Conservation (phyloP, 176 grass and related monocot genomes). For the Dactylis glomerata region DNA sequence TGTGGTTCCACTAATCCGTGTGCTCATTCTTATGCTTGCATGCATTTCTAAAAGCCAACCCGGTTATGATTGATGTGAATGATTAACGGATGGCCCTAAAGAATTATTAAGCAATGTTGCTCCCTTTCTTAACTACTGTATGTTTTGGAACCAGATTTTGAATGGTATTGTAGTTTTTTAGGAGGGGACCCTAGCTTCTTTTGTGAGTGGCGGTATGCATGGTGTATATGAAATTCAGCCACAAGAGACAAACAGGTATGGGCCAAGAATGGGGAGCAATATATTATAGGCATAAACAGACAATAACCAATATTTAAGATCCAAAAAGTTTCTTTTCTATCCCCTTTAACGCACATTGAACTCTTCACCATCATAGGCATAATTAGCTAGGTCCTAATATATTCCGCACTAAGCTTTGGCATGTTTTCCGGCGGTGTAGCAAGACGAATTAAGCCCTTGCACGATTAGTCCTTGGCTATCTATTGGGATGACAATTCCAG, state of each 20-base stretch:
- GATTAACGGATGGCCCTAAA: conserved; percentile 12
- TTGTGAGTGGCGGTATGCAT: conserved; percentile 12
- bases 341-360: neutral
- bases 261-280: conserved; percentile 28
- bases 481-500: neutral
- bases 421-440: neutral
- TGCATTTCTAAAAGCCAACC: conserved; percentile 20
- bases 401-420: neutral
- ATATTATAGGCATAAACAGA: conserved; percentile 3
- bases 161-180: neutral
- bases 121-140: neutral
- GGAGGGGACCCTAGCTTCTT: neutral
- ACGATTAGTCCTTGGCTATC: neutral
- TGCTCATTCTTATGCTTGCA: too few species aligned
- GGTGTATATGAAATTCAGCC: neutral
- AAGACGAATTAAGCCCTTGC: neutral
- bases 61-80: neutral
- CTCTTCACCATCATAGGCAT: conserved; percentile 43
- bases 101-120: neutral
- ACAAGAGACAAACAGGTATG: conserved; percentile 46
- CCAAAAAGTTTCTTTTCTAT: neutral
- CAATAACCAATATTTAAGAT: conserved; percentile 29
- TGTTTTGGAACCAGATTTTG: neutral
- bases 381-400: conserved; percentile 37
- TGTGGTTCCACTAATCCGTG: neutral